Base-by-base conservation (phyloP, 1,139 yeast genomes). In the Kodamaea anthophila region DNA sequence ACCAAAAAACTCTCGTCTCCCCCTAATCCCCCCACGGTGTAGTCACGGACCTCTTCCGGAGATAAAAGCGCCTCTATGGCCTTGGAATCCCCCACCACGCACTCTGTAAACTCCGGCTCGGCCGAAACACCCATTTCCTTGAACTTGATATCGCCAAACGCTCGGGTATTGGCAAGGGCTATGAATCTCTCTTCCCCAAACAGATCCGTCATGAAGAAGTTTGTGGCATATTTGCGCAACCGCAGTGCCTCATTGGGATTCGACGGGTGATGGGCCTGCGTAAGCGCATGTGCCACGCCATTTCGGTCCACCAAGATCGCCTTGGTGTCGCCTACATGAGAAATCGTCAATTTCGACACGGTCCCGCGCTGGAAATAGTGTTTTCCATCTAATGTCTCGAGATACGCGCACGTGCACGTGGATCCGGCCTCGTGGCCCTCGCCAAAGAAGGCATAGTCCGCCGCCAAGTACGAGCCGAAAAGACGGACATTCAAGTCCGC, bases 241-340 rank as follows among this genome's bases (percentile, higher is more conserved):
- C 98, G 61, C 32, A 74, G 64, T 1, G 84, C 74, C 53, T 91
- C 98, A 10, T 74, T 62, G 1, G 88, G 82, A 29, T 87, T 80
- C 2, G 85, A 74, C 3, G 97, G 95, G 54, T 88, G 96, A 53
- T 91, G 98, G 18, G 77, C 73, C 23, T 74, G 69, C 1, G 95
- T 85, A 33, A 91, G 58, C 8, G 84, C 67, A 44, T 81, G 88
- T 0, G 94, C 94, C 25, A 72, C 62, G 3, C 98, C 97, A 36
- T 66, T 58, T 35, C 68, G 69, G 48, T 82, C 93, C 38, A 87
- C 84, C 14, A 91, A 47, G 5, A 91, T 70, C n/a, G 94, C 88
- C 40, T 85, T 70, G 3, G 96, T 84, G 50, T 91, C 98, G 3
- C 98, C 98, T n/a, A 88, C 80, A 51, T 91, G 98, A 1, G 94